These are phyloP conservation scores for Zygosaccharomyces bailii DNA, from an alignment of 805 yeast species.

Conservation along the genomic window DNA sequence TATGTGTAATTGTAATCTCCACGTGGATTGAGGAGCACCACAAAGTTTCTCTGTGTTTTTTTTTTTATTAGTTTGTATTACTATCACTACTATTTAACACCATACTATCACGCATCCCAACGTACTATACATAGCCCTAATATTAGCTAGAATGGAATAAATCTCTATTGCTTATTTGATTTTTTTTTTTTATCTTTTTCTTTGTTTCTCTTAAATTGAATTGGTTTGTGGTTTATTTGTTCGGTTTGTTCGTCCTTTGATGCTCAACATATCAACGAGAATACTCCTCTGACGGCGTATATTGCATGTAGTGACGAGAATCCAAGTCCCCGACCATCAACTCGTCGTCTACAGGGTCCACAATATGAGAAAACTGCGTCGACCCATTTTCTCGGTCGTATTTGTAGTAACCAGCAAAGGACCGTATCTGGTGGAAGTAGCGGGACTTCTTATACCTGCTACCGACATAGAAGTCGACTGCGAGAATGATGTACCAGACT, in stretches of 20 bases:
- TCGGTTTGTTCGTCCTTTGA: not conserved
- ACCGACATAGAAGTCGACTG: slow-evolving; percentile 69
- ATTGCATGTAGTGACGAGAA: slow-evolving; percentile 5
- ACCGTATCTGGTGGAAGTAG: slow-evolving; percentile 31
- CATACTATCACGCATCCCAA: slow-evolving; percentile 4
- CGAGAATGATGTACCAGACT: slow-evolving; percentile 55
- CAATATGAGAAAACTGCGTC: slow-evolving; percentile 9
- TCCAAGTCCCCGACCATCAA: slow-evolving; percentile 9
- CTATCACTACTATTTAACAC: slow-evolving; percentile 6
- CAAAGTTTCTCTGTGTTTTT: not conserved
- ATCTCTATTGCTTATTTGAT: not conserved
- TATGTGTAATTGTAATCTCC: not conserved
- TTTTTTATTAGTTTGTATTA: not conserved
- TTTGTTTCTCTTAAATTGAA: not conserved
- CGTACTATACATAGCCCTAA: not conserved
- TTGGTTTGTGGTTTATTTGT: not conserved
- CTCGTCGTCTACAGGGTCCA: slow-evolving; percentile 9
- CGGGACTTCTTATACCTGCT: slow-evolving; percentile 37
- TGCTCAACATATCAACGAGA: slow-evolving; percentile 4
- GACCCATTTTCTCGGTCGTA: slow-evolving; percentile 22
- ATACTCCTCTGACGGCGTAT: slow-evolving; percentile 7
- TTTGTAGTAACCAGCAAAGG: slow-evolving; percentile 30
- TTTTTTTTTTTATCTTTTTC: not conserved
- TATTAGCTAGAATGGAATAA: slow-evolving; percentile 4
- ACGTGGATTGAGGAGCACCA: not conserved